phyloP scores from a whole-genome alignment of 768 basidiomycete species.

The Candolleomyces aberdarensis region DNA sequence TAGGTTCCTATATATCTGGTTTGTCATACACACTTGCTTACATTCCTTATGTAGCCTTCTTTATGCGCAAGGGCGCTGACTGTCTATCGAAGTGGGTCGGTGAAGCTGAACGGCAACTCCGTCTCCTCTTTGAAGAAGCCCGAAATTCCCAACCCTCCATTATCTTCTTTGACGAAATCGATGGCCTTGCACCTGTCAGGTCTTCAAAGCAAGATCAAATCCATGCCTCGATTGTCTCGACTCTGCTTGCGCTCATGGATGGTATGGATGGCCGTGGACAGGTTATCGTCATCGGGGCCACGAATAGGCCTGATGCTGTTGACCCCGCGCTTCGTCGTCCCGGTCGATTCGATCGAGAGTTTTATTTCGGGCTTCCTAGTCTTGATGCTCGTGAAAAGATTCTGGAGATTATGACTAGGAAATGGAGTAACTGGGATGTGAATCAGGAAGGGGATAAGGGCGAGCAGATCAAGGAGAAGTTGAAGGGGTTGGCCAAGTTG shows the following conservation, averaged over 20 bases:
- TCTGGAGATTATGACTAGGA: slow-evolving; percentile 82
- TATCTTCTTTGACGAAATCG: slow-evolving; percentile 99
- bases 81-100: slow-evolving; percentile 99
- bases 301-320: slow-evolving; percentile 96
- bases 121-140: slow-evolving; percentile 95
- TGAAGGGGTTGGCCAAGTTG: slow-evolving; percentile 71
- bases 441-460: slow-evolving; percentile 28
- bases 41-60: slow-evolving; percentile 68
- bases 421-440: slow-evolving; percentile 82
- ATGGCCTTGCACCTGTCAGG: slow-evolving; percentile 95
- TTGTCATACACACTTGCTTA: background rate
- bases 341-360: slow-evolving; percentile 95
- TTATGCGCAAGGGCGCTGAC: slow-evolving; percentile 99
- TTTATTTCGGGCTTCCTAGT: slow-evolving; percentile 92
- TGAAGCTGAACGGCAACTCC: slow-evolving; percentile 94
- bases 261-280: slow-evolving; percentile 99
- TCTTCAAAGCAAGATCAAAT: slow-evolving; percentile 99
- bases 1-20: slow-evolving; percentile 37
- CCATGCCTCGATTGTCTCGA: slow-evolving; percentile 96
- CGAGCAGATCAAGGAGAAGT: slow-evolving; percentile 62
- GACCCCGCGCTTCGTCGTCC: slow-evolving; percentile 94
- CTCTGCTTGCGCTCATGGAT: slow-evolving; percentile 95
- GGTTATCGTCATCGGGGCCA: slow-evolving; percentile 96
- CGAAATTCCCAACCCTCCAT: slow-evolving; percentile 89
- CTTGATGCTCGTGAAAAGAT: slow-evolving; percentile 86